Evolutionary conservation across 2,329 filamentous ascomycete genomes (phyloP).

Genomic region (Alternaria novae-zelandiae): DNA sequence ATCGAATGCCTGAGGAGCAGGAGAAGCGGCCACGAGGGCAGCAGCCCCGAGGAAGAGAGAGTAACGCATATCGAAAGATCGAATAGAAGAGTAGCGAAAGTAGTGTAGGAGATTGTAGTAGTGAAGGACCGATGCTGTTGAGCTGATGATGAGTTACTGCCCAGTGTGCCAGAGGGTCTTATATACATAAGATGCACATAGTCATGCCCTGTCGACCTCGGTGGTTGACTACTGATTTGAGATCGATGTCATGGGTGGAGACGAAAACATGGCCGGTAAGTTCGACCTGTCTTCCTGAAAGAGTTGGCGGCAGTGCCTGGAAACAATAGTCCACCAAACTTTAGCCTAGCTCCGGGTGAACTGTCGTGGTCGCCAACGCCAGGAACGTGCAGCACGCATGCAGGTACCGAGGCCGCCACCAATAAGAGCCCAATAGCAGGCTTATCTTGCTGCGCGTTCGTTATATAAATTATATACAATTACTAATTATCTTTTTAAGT

Average conservation of each 20-base stretch:
- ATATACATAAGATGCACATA: conserved; percentile 5
- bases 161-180: not conserved
- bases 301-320: conserved; percentile 5
- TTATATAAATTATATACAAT: too few relatives aligned
- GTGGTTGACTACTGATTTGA: conserved; percentile 2
- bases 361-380: conserved; percentile 11
- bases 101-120: conserved; percentile 3
- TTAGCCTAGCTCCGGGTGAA: conserved; percentile 10
- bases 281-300: conserved; percentile 6
- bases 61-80: conserved; percentile 26
- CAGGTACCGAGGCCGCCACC: conserved; percentile 1
- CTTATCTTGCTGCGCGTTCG: too few relatives aligned
- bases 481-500: too few relatives aligned
- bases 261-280: conserved; percentile 6
- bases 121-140: conserved; percentile 7
- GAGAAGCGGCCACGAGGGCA: conserved; percentile 28
- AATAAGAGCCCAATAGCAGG: not conserved
- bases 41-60: conserved; percentile 28
- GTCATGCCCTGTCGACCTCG: not conserved
- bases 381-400: conserved; percentile 6
- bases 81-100: not conserved
- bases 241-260: conserved; percentile 9
- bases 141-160: conserved; percentile 7
- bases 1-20: conserved; percentile 30
- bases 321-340: conserved; percentile 11